Base-by-base conservation (phyloP, 2,329 filamentous ascomycete genomes). In the Raffaelea ambrosiae region DNA sequence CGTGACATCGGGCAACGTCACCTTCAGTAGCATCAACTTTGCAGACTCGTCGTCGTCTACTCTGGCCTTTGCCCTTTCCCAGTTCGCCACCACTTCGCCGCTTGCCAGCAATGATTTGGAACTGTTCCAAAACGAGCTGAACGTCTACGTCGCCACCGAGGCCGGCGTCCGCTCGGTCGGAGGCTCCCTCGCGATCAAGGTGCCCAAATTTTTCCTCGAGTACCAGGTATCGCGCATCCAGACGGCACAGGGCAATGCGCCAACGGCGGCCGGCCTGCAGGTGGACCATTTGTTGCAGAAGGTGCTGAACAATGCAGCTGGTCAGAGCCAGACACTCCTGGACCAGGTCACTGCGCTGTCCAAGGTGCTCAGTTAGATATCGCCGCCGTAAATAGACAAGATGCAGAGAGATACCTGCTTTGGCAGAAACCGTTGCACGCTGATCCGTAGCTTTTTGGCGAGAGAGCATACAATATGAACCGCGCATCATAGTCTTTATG, bases 191-290 rank as follows among this genome's bases (percentile, higher is more conserved):
- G 72, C 67, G 2, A 74, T 81, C 62, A 81, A 81, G 62, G 73
- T 76, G 5, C 78, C 78, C 52, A 81, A 81, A 62, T 82, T 82
- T 70, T 81, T 81, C 60, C 59, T 81, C 39, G 64, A 71, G 50
- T 74, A 79, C 59, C 78, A 82, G 62, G 69, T 81, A 31, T 71
- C 72, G 38, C 66, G 77, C 20, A 80, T 81, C 54, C 67, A 76
- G 61, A 77, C 76, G 0, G 78, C 78, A 0, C 74, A 80, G 63
- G 77, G 78, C 0, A 73, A 71, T 45, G 60, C 70, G 39, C 76
- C 76, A 2, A 64, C 67, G 1, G 71, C 64, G n/a, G 61, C 77
- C 0, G 74, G 71, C 9, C 61, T 66, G 57, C 72, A 74, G 58
- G 76, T 81, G 10, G 70, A 78, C 46, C 77, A 81, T 59, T 62